Evolutionary conservation across 75 land plant species (phyloP).

Genomic region (Sequoiadendron giganteum): DNA sequence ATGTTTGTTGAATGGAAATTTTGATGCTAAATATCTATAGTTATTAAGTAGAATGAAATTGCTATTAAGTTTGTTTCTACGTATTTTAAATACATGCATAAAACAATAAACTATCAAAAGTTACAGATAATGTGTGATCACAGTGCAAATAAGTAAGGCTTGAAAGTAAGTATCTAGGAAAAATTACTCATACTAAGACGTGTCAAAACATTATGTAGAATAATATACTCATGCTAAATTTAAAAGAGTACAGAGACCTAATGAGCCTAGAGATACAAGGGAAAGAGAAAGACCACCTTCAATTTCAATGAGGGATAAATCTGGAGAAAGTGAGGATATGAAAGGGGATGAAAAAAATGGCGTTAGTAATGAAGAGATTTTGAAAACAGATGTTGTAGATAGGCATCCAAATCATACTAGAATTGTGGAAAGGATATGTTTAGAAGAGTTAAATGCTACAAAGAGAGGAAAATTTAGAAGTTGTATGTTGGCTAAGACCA

Average conservation of each 20-base stretch:
- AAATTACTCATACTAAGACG: neutral
- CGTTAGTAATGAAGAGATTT: neutral
- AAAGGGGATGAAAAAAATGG: neutral
- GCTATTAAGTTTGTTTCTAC: neutral
- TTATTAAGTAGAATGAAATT: neutral
- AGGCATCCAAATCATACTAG: neutral
- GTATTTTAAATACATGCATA: neutral
- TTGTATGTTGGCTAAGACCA: neutral
- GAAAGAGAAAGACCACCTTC: neutral
- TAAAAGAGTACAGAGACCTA: neutral
- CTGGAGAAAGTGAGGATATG: neutral
- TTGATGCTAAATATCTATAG: neutral
- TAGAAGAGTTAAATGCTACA: neutral
- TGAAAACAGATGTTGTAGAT: neutral
- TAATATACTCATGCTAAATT: no score
- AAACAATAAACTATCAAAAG: neutral
- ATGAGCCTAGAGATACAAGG: neutral
- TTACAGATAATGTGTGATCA: neutral
- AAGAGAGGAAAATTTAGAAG: conserved; percentile 1
- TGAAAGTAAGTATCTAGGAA: neutral
- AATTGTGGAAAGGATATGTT: conserved; percentile 1
- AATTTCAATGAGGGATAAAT: neutral
- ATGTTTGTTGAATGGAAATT: neutral
- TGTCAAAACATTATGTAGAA: neutral
- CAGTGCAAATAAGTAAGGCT: neutral